Evolutionary conservation across 345 rosid genomes (phyloP).

Genomic region (Trapa incisa): DNA sequence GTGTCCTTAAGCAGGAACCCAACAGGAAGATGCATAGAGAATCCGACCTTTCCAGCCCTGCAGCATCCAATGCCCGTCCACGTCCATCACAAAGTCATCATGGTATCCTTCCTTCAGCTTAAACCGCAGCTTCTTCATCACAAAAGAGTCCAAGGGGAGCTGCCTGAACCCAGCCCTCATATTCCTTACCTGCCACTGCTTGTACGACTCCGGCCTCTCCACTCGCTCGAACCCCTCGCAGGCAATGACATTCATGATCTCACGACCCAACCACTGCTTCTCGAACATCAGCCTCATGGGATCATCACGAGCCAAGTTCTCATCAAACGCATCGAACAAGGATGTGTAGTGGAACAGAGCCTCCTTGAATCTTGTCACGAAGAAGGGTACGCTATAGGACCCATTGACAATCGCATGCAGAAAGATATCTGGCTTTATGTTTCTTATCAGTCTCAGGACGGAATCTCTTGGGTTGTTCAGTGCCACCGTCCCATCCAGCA

Average conservation of each 20-base stretch:
- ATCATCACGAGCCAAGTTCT: conserved; percentile 28
- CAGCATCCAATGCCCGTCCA: conserved; percentile 54
- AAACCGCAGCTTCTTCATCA: conserved; percentile 29
- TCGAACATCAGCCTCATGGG: conserved; percentile 49
- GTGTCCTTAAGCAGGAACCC: conserved; percentile 35
- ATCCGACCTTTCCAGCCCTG: conserved; percentile 86
- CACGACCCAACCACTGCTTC: conserved; percentile 54
- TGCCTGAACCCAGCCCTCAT: conserved; percentile 58
- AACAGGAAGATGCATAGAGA: conserved; percentile 44
- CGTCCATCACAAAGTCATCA: conserved; percentile 40
- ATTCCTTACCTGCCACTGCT: conserved; percentile 58
- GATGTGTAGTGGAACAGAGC: conserved; percentile 68
- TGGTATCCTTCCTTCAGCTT: conserved; percentile 29
- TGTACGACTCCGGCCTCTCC: conserved; percentile 77
- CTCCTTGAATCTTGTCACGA: conserved; percentile 62
- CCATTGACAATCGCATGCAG: conserved; percentile 35
- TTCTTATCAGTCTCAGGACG: conserved; percentile 44
- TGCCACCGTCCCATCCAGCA: conserved; percentile 51
- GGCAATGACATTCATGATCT: conserved; percentile 47
- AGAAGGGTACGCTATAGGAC: conserved; percentile 57
- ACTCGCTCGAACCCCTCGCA: conserved; percentile 70
- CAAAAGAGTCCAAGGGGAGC: conserved; percentile 30
- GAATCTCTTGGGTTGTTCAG: conserved; percentile 49
- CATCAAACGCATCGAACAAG: conserved; percentile 50
- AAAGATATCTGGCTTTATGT: conserved; percentile 43